Evolutionary conservation across 495 filamentous ascomycete genomes (phyloP), one percentile per base, ranked within the genome.

Genomic region (Daldinia bambusicola): DNA sequence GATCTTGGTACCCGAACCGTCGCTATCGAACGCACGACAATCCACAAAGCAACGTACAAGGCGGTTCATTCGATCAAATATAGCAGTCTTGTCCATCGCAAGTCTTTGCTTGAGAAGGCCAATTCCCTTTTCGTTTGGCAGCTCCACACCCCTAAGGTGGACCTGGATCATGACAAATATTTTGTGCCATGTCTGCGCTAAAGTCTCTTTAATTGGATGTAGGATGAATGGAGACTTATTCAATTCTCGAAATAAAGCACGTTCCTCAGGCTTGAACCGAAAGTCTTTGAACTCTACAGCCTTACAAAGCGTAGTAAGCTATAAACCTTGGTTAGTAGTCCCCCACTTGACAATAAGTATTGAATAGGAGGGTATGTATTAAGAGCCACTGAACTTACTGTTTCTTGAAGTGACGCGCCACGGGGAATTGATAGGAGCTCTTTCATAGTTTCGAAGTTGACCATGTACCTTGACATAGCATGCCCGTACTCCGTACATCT

Each of bases 401-500:
- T 90, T 32, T 92, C 84, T 36, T 89, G 88, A 22, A 93, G 81
- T 5, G 84, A 85, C 0, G 89, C 86, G 18, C 86, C 86, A 6
- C 79, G 76, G 26, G 86, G 84, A 59, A 99, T 80, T 2, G 81
- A 81, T 22, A 97, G 77, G 2, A 98, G 77, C 1, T 83, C 78
- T 72, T 90, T 91, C 94, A 98, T 98, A 0, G 94, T 97, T 48
- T 91, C 85, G 71, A 96, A 97, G n/a, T 89, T 88, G 2, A 99
- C 82, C 81, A 94, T 97, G 76, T 97, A 98, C 58, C 89, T 89
- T 40, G 95, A 93, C 95, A 99, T 99, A 0, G 93, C 91, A 61
- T 93, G 85, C 1, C 95, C 95, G 73, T 91, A 93, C 59, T 90
- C 87, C 1, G 93, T 97, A 32, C 89, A 89, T 55, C 80, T 83